Conservation (phyloP, 2,329 filamentous ascomycete species). For the Stagonosporopsis rhizophila region DNA sequence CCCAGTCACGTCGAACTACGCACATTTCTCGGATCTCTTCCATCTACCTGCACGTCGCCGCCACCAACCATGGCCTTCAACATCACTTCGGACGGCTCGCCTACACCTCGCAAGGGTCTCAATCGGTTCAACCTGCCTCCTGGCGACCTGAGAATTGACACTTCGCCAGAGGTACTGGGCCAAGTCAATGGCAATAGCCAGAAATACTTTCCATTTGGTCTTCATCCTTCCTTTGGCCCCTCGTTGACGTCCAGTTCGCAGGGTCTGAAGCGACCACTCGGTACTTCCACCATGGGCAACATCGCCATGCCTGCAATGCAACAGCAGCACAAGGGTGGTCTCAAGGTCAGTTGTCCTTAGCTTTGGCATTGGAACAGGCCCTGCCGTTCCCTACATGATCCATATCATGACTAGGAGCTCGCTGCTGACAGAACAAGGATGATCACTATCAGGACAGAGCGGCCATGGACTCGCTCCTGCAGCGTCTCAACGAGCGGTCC, state of each 20-base stretch:
- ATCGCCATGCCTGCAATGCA: slow-evolving; percentile 27
- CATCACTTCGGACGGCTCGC: slow-evolving; percentile 52
- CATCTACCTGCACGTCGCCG: slow-evolving; percentile 36
- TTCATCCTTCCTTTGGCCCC: slow-evolving; percentile 29
- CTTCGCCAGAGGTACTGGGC: slow-evolving; percentile 45
- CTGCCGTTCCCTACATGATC: neutral
- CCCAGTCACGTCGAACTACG: slow-evolving; percentile 29
- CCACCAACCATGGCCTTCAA: slow-evolving; percentile 46
- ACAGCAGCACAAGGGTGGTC: slow-evolving; percentile 28
- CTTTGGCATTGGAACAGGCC: neutral
- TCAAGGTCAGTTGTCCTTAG: slow-evolving; percentile 40
- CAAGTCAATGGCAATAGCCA: slow-evolving; percentile 44
- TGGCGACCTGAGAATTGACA: slow-evolving; percentile 43
- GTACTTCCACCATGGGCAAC: slow-evolving; percentile 47
- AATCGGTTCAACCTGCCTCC: slow-evolving; percentile 38
- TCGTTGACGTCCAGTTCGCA: slow-evolving; percentile 47
- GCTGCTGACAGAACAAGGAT: slow-evolving; percentile 56
- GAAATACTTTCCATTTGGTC: slow-evolving; percentile 28
- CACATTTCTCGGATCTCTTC: slow-evolving; percentile 43
- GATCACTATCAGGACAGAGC: slow-evolving; percentile 45
- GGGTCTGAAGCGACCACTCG: slow-evolving; percentile 50
- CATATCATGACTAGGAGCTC: neutral
- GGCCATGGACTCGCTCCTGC: slow-evolving; percentile 69
- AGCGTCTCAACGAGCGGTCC: slow-evolving; percentile 69
- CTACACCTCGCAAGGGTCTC: slow-evolving; percentile 50